Base-by-base conservation (phyloP, 1,139 yeast genomes). In the Candida tunisiensis region DNA sequence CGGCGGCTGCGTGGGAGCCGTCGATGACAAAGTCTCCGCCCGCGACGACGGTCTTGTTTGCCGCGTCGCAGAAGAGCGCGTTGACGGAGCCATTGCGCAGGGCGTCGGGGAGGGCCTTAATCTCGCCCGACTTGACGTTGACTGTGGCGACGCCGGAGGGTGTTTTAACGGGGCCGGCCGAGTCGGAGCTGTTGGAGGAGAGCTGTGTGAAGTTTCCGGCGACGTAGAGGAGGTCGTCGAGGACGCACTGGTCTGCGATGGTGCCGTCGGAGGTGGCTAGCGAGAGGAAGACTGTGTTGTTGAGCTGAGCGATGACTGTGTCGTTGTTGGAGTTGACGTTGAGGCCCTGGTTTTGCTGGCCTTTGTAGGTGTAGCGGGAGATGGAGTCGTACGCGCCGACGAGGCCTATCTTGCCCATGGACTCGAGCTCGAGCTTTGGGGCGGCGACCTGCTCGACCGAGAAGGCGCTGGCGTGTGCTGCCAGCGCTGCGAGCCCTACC, bases 11-110 rank as follows among this genome's bases (percentile, higher is more conserved):
- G 34, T 63, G 52, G 1, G 77, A 61, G 23, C 59, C 51, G 32
- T 67, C 57, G 32, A 55, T 74, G 10, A 61, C 49, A 40, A 88
- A 69, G 34, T 68, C 60, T 16, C 98, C 98, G 8, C 96, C 98
- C 28, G 80, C 62, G 44, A 79, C 83, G 1, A 83, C 61, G 15
- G 65, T 37, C 11, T 63, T 55, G 18, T 54, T 50, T 33, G 63
- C 66, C 3, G 55, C 41, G 40, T 65, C 63, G 44, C 62, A 57
- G 41, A 57, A 62, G 1, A 72, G 57, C 1, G 79, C 55, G 14
- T 51, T 53, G 4, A 77, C 68, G 1, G 57, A 41, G 1, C 92
- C 91, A 35, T 37, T 35, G 22, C 55, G 61, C 13, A 77, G 51
- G 3, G 57, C 44, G 12, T 64, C 39, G 40, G 77, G 68, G 41